Percentiles rank a stretch among this genome's conserved stretches.
These are phyloP conservation scores for Pyrenochaeta sp. DNA, from an alignment of 2,329 filamentous ascomycete genomes.

Conservation along the genomic window DNA sequence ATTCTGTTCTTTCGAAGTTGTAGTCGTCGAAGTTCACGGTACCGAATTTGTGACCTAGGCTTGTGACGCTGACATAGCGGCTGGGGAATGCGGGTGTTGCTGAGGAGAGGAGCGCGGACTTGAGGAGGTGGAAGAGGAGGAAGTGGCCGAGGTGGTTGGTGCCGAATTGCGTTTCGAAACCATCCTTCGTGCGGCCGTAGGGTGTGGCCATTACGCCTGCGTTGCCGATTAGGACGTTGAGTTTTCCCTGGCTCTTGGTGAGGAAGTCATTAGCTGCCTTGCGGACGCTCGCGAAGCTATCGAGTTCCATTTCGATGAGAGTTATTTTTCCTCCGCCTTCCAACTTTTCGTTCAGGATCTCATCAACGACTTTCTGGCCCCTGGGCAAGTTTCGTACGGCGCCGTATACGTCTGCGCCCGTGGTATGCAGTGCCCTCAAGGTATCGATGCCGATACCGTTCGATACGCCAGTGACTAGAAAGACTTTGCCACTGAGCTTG, in stretches of 20 bases:
- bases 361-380: slow-evolving; percentile 15
- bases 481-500: slow-evolving; percentile 35
- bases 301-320: slow-evolving; percentile 30
- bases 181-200: slow-evolving; percentile 32
- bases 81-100: slow-evolving; percentile 41
- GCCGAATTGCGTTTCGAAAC: slow-evolving; percentile 51
- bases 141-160: slow-evolving; percentile 60
- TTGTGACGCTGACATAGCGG: slow-evolving; percentile 46
- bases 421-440: slow-evolving; percentile 52
- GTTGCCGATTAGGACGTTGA: slow-evolving; percentile 38
- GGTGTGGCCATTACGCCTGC: slow-evolving; percentile 46
- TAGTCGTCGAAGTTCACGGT: slow-evolving; percentile 54
- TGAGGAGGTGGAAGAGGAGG: slow-evolving; percentile 62
- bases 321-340: slow-evolving; percentile 9
- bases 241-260: slow-evolving; percentile 2
- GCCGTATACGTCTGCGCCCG: slow-evolving; percentile 57
- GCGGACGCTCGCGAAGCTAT: slow-evolving; percentile 19
- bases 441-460: slow-evolving; percentile 40
- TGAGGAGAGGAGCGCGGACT: slow-evolving; percentile 51
- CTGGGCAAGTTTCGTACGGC: slow-evolving; percentile 53
- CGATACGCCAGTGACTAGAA: slow-evolving; percentile 36
- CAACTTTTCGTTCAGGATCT: slow-evolving; percentile 8
- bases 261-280: slow-evolving; percentile 11
- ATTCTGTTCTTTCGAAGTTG: slow-evolving; percentile 47
- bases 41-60: slow-evolving; percentile 46